These are phyloP conservation scores for Solanum chacoense DNA, from an alignment of 305 asterid genomes.

Conservation along the genomic window DNA sequence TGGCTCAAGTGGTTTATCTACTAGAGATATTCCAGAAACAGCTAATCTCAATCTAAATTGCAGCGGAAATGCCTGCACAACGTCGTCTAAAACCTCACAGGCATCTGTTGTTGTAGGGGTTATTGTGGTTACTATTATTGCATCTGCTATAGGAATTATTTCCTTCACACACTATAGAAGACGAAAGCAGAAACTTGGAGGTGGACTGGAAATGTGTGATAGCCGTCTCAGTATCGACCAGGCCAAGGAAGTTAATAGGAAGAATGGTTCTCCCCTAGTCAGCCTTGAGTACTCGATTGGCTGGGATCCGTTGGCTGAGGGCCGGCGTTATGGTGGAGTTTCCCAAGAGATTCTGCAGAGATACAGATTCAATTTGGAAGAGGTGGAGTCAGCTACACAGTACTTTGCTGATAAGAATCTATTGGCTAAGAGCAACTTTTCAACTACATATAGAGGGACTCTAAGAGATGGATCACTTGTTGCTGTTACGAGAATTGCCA, in stretches of 20 bases:
- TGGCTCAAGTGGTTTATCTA: conserved; percentile 30
- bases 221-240: conserved; percentile 33
- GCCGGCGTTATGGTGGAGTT: conserved; percentile 45
- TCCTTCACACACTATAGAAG: conserved; percentile 36
- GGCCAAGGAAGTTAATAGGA: conserved; percentile 31
- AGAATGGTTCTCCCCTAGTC: conserved; percentile 77
- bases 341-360: conserved; percentile 53
- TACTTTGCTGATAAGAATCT: conserved; percentile 66
- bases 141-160: conserved; percentile 31
- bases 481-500: conserved; percentile 61
- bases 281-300: conserved; percentile 84
- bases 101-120: conserved; percentile 58
- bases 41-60: conserved; percentile 68
- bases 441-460: conserved; percentile 52
- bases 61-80: conserved; percentile 41
- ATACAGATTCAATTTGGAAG: conserved; percentile 66
- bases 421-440: conserved; percentile 58
- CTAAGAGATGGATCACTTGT: conserved; percentile 71
- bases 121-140: conserved; percentile 26
- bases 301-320: conserved; percentile 90
- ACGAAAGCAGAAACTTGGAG: conserved; percentile 44
- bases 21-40: conserved; percentile 67
- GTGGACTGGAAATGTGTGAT: conserved; percentile 22
- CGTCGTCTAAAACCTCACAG: conserved; percentile 37
- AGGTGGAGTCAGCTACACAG: conserved; percentile 75